phyloP scores from a whole-genome alignment of 1,284 basidiomycete genomes.

The Ustilago nuda region DNA sequence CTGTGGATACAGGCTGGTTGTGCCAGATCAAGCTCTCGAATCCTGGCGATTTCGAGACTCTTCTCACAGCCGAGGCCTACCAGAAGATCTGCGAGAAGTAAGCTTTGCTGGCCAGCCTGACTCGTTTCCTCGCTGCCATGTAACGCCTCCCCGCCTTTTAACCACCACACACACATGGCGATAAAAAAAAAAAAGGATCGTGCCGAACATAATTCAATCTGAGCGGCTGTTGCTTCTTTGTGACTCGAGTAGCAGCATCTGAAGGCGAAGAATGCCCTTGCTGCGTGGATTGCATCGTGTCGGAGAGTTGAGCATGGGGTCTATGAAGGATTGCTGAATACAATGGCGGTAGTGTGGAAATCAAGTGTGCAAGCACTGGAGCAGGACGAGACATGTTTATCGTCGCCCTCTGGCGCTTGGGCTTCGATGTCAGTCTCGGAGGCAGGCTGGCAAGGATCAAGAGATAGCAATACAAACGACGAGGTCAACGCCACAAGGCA shows the following conservation, averaged over 20 bases:
- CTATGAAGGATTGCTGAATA: too few relatives aligned
- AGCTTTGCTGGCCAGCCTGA: not conserved
- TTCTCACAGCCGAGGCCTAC: conserved; percentile 85
- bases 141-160: not conserved
- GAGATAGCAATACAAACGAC: too few relatives aligned
- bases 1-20: conserved; percentile 81
- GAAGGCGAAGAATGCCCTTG: not conserved
- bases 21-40: conserved; percentile 89
- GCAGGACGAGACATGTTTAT: not conserved
- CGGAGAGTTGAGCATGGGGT: not conserved
- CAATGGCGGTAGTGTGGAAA: not conserved
- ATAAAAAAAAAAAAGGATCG: conserved; percentile 1
- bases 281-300: not conserved
- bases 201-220: not conserved
- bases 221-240: not conserved
- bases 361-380: not conserved
- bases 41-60: conserved; percentile 78
- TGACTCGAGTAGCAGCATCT: not conserved
- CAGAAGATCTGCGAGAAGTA: conserved; percentile 70
- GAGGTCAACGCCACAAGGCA: too few relatives aligned
- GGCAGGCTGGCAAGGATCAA: too few relatives aligned
- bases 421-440: too few relatives aligned
- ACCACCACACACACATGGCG: not conserved
- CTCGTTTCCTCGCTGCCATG: not conserved
- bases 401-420: not conserved